These are phyloP conservation scores for Papilionanthe hybrid DNA, from an alignment of 116 monocot genomes.

Conservation along the genomic window DNA sequence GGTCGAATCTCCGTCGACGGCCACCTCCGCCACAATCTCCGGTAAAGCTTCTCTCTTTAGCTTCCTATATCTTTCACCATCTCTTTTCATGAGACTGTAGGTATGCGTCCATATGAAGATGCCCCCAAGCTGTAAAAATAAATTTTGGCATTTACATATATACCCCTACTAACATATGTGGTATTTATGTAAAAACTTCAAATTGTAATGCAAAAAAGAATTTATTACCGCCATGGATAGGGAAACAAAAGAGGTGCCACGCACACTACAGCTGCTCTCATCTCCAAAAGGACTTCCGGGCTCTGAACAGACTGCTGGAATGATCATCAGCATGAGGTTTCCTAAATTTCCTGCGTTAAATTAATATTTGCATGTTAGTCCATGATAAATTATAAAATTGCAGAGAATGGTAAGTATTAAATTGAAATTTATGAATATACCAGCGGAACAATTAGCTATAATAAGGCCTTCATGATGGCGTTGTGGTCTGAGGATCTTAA, in stretches of 20 bases:
- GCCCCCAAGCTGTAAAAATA: slow-evolving; percentile 60
- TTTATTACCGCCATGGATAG: slow-evolving; percentile 85
- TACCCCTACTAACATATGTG: background rate
- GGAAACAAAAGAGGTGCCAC: slow-evolving; percentile 68
- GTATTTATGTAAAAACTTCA: background rate
- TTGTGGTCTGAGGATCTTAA: slow-evolving; percentile 52
- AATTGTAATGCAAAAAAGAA: background rate
- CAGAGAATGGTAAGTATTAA: too few species aligned
- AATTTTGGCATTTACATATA: too few species aligned
- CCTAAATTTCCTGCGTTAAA: slow-evolving; percentile 63
- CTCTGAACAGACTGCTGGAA: slow-evolving; percentile 74
- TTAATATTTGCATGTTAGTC: too few species aligned
- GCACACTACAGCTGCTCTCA: slow-evolving; percentile 28
- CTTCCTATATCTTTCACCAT: slow-evolving; percentile 21
- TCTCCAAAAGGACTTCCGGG: slow-evolving; percentile 57
- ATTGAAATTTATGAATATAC: slow-evolving; percentile 16
- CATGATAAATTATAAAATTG: too few species aligned
- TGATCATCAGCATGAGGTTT: slow-evolving; percentile 65
- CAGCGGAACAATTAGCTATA: slow-evolving; percentile 70
- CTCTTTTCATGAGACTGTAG: slow-evolving; percentile 56
- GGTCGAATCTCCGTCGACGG: background rate
- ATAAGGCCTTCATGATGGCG: slow-evolving; percentile 61
- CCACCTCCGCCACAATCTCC: background rate
- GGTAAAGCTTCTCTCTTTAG: background rate
- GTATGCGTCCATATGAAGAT: slow-evolving; percentile 84